Evolutionary conservation across 495 filamentous ascomycete species (phyloP).

Genomic region (Penicillium longicatenatum): DNA sequence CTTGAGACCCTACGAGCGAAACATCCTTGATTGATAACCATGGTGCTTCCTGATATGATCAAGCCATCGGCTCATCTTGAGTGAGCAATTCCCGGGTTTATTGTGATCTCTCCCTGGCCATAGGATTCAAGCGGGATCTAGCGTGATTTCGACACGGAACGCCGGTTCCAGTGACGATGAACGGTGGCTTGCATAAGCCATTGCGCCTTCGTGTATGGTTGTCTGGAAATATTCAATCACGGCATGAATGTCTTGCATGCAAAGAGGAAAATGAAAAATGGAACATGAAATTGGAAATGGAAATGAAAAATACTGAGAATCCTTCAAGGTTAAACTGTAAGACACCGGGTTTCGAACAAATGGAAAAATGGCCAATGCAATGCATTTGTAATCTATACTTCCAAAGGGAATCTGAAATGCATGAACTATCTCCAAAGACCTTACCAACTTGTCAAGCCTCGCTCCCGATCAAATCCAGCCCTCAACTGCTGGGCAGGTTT

Average conservation of each 20-base stretch:
- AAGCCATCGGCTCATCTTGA: neutral
- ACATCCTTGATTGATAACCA: neutral
- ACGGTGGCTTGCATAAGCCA: neutral
- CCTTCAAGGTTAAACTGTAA: neutral
- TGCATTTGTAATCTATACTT: neutral
- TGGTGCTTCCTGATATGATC: neutral
- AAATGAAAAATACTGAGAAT: neutral
- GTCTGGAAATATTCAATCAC: neutral
- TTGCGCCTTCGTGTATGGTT: neutral
- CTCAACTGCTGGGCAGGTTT: constrained; percentile 82
- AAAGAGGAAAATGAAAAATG: neutral
- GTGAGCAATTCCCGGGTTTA: neutral
- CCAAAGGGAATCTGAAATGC: neutral
- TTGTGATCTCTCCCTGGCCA: neutral
- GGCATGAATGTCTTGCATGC: neutral
- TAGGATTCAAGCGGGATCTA: neutral
- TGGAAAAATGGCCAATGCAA: neutral
- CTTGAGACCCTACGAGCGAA: neutral
- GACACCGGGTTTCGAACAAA: neutral
- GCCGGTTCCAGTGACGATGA: neutral
- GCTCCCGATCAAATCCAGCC: constrained; percentile 85
- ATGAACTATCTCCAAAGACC: neutral
- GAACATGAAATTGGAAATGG: neutral
- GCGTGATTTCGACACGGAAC: neutral
- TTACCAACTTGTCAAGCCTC: constrained; percentile 85